Percentiles rank a stretch among this genome's conserved stretches.
phyloP scores from a whole-genome alignment of 306 rosid genomes.

The Pueraria montana region DNA sequence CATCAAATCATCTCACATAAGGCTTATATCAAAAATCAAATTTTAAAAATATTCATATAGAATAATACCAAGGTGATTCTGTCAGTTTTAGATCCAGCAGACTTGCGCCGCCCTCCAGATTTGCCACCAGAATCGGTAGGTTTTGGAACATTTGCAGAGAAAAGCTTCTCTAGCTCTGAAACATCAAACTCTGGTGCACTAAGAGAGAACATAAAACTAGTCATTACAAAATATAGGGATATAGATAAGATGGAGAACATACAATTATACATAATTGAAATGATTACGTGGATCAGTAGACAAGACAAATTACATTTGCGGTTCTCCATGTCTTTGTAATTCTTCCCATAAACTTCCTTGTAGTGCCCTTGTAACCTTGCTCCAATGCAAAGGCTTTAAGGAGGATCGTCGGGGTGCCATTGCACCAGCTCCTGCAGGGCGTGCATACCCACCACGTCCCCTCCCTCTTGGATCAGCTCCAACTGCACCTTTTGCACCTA shows the following conservation, averaged over 20 bases:
- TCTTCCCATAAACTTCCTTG: slow-evolving; percentile 99
- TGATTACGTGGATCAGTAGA: slow-evolving; percentile 32
- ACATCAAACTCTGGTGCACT: slow-evolving; percentile 97
- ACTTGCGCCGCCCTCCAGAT: slow-evolving; percentile 82
- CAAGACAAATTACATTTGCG: slow-evolving; percentile 70
- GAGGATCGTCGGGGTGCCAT: slow-evolving; percentile 76
- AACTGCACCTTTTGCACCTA: slow-evolving; percentile 67
- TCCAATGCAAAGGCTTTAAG: slow-evolving; percentile 94
- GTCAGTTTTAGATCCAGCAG: slow-evolving; percentile 86
- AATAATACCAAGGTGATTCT: slow-evolving; percentile 87
- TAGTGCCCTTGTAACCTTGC: slow-evolving; percentile 90
- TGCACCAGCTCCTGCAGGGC: slow-evolving; percentile 63
- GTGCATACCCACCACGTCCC: slow-evolving; percentile 94
- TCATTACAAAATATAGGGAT: slow-evolving; percentile 43
- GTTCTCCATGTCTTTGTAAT: slow-evolving; percentile 86
- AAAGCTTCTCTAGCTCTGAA: slow-evolving; percentile 90
- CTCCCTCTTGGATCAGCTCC: slow-evolving; percentile 68
- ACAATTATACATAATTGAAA: slow-evolving; percentile 22
- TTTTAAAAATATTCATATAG: slow-evolving; percentile 17
- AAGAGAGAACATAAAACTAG: slow-evolving; percentile 51
- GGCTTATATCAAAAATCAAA: slow-evolving; percentile 28
- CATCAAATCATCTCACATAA: slow-evolving; percentile 37
- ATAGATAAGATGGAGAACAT: slow-evolving; percentile 31
- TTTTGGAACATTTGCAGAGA: slow-evolving; percentile 90
- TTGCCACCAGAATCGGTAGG: slow-evolving; percentile 77